Percentiles rank a stretch among this genome's conserved stretches.
These are phyloP conservation scores for Allium cepa DNA, from an alignment of 106 monocot species.

Conservation along the genomic window DNA sequence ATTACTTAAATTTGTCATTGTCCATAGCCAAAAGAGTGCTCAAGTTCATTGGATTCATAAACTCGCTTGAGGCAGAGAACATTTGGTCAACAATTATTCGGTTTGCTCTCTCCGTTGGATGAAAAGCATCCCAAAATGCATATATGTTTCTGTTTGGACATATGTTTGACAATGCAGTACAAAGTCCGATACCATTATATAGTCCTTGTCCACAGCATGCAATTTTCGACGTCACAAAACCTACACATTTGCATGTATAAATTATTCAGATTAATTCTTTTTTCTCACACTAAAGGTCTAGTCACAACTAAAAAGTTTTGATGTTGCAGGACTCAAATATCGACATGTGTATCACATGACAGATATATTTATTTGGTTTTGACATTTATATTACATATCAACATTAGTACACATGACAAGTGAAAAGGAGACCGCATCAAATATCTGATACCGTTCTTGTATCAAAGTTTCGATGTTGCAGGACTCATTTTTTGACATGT, in stretches of 20 bases:
- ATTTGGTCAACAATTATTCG: slow-evolving; percentile 60
- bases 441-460: background rate
- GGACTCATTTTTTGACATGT: background rate
- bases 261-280: background rate
- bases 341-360: background rate
- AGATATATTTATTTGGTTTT: background rate
- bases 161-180: slow-evolving; percentile 55
- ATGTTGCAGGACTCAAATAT: background rate
- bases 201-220: slow-evolving; percentile 94
- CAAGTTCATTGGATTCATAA: slow-evolving; percentile 82
- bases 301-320: background rate
- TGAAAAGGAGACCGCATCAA: too few species aligned
- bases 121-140: slow-evolving; percentile 88
- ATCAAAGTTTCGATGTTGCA: too few species aligned
- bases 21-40: slow-evolving; percentile 53
- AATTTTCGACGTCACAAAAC: slow-evolving; percentile 63
- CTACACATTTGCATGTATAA: slow-evolving; percentile 14
- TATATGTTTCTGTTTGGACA: slow-evolving; percentile 54
- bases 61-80: slow-evolving; percentile 38
- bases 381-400: background rate
- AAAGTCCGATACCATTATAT: slow-evolving; percentile 79
- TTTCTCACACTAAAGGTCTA: background rate
- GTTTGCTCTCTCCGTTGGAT: slow-evolving; percentile 80
- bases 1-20: background rate
- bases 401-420: too few species aligned